Conservation (phyloP, 192 early-diverging fungal genomes). For the Coemansia sp. region DNA sequence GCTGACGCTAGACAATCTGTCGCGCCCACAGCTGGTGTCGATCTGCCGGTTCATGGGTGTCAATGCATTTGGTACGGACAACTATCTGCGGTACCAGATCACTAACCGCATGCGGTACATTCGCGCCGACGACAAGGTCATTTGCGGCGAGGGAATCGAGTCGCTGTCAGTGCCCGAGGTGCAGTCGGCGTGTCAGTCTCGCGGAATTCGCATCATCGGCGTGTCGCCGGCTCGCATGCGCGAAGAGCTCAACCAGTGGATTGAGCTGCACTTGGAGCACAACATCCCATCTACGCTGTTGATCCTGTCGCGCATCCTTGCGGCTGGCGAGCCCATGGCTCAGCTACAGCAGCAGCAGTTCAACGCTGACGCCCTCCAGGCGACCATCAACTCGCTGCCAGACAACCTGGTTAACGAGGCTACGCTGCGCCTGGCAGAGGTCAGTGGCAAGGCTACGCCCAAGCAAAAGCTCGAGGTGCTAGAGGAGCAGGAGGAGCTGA, state of each 20-base stretch:
- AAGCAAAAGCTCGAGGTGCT: conserved; percentile 94
- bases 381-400: conserved; percentile 88
- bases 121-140: conserved; percentile 89
- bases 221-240: conserved; percentile 89
- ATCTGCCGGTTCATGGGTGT: conserved; percentile 96
- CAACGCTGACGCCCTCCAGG: conserved; percentile 86
- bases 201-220: conserved; percentile 89
- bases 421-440: conserved; percentile 84
- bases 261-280: conserved; percentile 91
- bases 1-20: conserved; percentile 90
- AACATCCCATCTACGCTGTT: conserved; percentile 90
- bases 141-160: conserved; percentile 86
- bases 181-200: conserved; percentile 82
- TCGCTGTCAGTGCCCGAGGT: conserved; percentile 86
- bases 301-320: conserved; percentile 89
- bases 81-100: conserved; percentile 92
- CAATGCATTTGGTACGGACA: conserved; percentile 98
- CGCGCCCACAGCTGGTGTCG: conserved; percentile 91
- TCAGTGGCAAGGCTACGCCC: conserved; percentile 86
- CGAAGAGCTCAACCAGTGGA: conserved; percentile 89
- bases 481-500: conserved; percentile 96
- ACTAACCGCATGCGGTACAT: conserved; percentile 85
- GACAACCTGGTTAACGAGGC: conserved; percentile 90
- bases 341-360: conserved; percentile 67
- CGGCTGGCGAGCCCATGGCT: conserved; percentile 74